Evolutionary conservation across 345 rosid species (phyloP).

Genomic region (Populus euphratica): DNA sequence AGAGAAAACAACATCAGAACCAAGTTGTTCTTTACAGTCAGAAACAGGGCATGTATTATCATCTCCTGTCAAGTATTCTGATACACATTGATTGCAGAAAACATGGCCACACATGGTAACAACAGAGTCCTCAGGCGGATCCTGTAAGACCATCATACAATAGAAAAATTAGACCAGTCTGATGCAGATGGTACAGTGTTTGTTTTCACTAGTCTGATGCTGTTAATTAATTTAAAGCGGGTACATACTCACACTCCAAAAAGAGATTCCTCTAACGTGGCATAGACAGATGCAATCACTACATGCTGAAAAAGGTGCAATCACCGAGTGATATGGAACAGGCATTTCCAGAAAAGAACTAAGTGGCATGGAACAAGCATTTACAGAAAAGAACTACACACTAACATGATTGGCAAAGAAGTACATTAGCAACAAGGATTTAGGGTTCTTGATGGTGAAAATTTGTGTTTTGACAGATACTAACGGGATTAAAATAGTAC

Average conservation of each 20-base stretch:
- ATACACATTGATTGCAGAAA: constrained; percentile 85
- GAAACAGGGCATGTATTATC: constrained; percentile 73
- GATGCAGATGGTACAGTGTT: background rate
- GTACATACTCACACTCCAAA: background rate
- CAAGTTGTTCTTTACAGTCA: constrained; percentile 66
- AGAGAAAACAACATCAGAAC: constrained; percentile 71
- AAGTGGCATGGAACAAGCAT: background rate
- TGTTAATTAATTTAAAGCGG: background rate
- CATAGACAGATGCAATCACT: background rate
- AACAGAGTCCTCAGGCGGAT: constrained; percentile 87
- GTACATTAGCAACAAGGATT: background rate
- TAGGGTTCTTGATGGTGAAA: background rate
- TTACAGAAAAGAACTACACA: background rate
- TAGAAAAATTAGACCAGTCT: constrained; percentile 9
- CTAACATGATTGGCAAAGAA: background rate
- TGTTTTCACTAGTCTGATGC: background rate
- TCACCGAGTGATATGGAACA: background rate
- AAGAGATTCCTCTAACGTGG: background rate
- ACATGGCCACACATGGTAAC: constrained; percentile 85
- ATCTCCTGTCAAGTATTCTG: constrained; percentile 70
- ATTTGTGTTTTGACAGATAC: background rate
- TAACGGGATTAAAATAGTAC: background rate
- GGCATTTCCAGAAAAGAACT: background rate
- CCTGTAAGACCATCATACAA: constrained; percentile 49
- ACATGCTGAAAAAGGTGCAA: background rate